Evolutionary conservation across 257 asterid genomes (phyloP), one percentile per base, ranked within the genome.

Genomic region (Solanum etuberosum): DNA sequence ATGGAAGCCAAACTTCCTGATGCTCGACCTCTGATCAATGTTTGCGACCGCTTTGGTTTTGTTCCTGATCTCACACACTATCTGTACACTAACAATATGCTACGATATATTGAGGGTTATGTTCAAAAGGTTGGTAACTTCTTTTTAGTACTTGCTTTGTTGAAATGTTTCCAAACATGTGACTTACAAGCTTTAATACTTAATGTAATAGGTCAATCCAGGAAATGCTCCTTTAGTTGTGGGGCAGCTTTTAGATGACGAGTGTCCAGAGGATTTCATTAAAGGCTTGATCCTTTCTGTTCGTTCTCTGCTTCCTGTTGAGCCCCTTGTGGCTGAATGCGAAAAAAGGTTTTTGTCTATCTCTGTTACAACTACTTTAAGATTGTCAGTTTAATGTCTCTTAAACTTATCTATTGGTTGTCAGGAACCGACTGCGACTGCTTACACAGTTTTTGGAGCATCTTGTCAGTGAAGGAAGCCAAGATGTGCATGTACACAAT

Each of bases 401-500:
- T 31, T 48, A 18, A 29, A 37, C 85, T 88, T 88, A 54, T 48
- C 83, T 80, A 35, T 84, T 91, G 85, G 74, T 85, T 16, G 90
- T 89, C 93, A 97, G 99, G 97, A 97, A 97, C 87, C 99, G 99
- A 42, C 99, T 97, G 85, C 99, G 99, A 71, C 91, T 97, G 59
- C 98, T 97, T 83, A 96, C 99, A 81, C 99, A 97, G 83, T 97
- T 97, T 88, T 86, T 97, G 95, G 99, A 97, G 96, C 99, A 96
- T 92, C 99, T 97, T 88, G 99, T 97, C 94, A 96, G 98, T 73
- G 99, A 97, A 91, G 99, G 99, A 90, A 96, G 99, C 93, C 99
- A 97, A 90, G 99, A 96, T 91, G 99, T 97, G 42, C 99, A 97
- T 86, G 99, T 97, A 72, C 99, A 97, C 93, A 97, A 97, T 89